Conservation (phyloP, 2,329 filamentous ascomycete species). For the Neoarthrinium moseri region DNA sequence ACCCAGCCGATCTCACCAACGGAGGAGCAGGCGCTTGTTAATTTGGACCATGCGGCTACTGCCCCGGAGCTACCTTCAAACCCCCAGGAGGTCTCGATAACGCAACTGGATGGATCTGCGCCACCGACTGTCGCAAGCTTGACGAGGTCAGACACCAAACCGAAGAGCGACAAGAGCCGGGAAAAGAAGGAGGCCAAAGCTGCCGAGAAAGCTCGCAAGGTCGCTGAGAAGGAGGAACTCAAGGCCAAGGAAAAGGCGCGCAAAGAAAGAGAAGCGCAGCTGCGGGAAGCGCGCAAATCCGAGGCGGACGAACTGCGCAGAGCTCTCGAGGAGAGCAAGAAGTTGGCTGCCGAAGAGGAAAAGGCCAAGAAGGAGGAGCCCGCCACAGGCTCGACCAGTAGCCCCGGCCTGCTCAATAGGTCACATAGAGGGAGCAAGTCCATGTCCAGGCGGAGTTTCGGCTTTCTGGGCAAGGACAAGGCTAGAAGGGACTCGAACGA, state of each 20-base stretch:
- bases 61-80: slow-evolving; percentile 45
- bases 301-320: slow-evolving; percentile 58
- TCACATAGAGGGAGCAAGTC: slow-evolving; percentile 75
- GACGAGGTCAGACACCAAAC: slow-evolving; percentile 32
- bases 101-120: slow-evolving; percentile 21
- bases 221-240: slow-evolving; percentile 43
- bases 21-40: slow-evolving; percentile 52
- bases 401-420: slow-evolving; percentile 56
- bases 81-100: slow-evolving; percentile 26
- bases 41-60: slow-evolving; percentile 65
- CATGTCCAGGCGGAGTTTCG: slow-evolving; percentile 73
- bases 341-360: slow-evolving; percentile 51
- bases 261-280: slow-evolving; percentile 32
- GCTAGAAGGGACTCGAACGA: slow-evolving; percentile 33
- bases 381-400: slow-evolving; percentile 28
- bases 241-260: slow-evolving; percentile 44
- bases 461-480: slow-evolving; percentile 59
- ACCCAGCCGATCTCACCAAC: slow-evolving; percentile 46
- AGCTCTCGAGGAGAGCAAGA: slow-evolving; percentile 54
- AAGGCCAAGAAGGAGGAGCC: slow-evolving; percentile 57
- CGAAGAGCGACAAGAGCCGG: slow-evolving; percentile 62
- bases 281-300: slow-evolving; percentile 37
- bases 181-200: slow-evolving; percentile 68
- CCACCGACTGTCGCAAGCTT: slow-evolving; percentile 16
- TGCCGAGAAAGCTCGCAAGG: slow-evolving; percentile 46